Evolutionary conservation across 2,329 filamentous ascomycete species (phyloP).

Genomic region (Epichloe uncinata): DNA sequence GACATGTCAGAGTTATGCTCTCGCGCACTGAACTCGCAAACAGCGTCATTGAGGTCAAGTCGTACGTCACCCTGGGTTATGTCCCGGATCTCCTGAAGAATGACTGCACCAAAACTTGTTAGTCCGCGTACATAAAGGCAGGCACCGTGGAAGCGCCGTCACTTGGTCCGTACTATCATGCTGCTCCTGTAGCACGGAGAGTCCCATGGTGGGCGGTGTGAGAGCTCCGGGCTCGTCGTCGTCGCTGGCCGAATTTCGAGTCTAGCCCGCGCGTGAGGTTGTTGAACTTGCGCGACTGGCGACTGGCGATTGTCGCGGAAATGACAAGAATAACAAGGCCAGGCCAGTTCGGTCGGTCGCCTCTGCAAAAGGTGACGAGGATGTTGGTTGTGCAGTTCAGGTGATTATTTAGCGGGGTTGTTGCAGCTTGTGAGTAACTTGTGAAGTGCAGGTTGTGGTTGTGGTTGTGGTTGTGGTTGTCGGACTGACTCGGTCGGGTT

Average conservation of each 20-base stretch:
- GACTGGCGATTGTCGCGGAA: no score
- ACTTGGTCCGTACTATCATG: slow-evolving; percentile 28
- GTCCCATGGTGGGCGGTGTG: slow-evolving; percentile 51
- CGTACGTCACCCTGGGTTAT: slow-evolving; percentile 73
- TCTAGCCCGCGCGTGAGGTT: neutral
- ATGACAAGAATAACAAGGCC: neutral
- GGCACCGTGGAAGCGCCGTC: neutral
- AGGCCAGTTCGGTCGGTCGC: no score
- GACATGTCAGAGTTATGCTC: neutral
- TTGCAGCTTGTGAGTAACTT: no score
- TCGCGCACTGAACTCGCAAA: neutral
- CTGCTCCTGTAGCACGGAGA: slow-evolving; percentile 77
- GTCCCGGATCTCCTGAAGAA: slow-evolving; percentile 46
- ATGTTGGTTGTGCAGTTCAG: neutral
- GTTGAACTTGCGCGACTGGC: neutral
- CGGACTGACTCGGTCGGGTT: neutral
- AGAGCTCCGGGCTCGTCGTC: slow-evolving; percentile 7
- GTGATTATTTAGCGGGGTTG: neutral
- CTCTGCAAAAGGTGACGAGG: neutral
- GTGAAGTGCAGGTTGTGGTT: neutral
- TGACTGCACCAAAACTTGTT: slow-evolving; percentile 14
- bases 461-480: neutral
- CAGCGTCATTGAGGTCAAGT: neutral
- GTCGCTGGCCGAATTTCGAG: neutral
- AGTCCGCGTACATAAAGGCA: neutral